Conservation (phyloP, 2,329 filamentous ascomycete species). For the Didymella pinodella region DNA sequence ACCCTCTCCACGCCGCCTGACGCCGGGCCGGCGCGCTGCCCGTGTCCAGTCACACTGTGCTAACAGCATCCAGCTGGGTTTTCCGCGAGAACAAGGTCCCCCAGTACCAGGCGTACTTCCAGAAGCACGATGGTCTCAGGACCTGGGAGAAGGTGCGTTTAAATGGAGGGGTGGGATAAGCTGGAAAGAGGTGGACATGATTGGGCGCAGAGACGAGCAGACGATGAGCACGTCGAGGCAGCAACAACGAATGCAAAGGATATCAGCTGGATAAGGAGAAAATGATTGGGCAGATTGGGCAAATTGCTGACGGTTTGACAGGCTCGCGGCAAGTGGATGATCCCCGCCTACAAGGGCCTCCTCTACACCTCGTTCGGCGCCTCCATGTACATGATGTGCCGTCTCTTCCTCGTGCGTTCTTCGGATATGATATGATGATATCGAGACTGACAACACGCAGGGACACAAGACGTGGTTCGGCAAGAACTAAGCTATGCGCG, state of each 20-base stretch:
- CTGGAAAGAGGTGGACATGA: constrained; percentile 22
- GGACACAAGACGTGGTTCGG: constrained; percentile 80
- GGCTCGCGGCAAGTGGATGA: constrained; percentile 69
- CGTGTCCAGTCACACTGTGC: constrained; percentile 30
- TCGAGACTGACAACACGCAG: constrained; percentile 24
- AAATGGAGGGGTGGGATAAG: constrained; percentile 9
- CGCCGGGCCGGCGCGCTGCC: constrained; percentile 21
- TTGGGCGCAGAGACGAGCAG: constrained; percentile 2
- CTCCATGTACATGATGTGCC: constrained; percentile 76
- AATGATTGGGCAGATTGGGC: neutral
- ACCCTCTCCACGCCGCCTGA: constrained; percentile 2
- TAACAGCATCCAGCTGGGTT: constrained; percentile 55
- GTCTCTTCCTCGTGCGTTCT: constrained; percentile 66
- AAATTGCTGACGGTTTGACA: constrained; percentile 51
- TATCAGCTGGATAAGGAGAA: neutral
- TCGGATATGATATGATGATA: too few relatives aligned
- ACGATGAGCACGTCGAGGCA: constrained; percentile 4
- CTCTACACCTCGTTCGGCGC: constrained; percentile 70
- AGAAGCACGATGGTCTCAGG: constrained; percentile 74
- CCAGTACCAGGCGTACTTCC: constrained; percentile 76
- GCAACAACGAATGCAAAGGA: neutral
- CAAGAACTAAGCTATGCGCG: constrained; percentile 43
- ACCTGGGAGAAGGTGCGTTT: constrained; percentile 79
- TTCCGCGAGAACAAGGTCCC: constrained; percentile 80
- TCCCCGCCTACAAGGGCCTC: constrained; percentile 73